Conservation (phyloP, 2,329 filamentous ascomycete genomes). For the Fusarium proliferatum region DNA sequence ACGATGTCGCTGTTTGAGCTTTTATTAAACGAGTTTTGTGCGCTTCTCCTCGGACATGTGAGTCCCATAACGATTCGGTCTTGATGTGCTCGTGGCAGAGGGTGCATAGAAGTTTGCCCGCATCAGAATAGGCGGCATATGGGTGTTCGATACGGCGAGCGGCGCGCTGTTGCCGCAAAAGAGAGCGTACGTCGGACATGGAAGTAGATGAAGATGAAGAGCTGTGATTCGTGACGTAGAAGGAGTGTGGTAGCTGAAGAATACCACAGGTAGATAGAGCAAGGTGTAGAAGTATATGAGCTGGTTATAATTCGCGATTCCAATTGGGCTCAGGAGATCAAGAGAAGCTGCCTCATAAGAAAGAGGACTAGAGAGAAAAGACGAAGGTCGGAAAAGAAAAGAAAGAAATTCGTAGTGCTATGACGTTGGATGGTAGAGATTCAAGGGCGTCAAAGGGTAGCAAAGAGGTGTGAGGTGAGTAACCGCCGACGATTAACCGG, state of each 20-base stretch:
- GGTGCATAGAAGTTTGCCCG: constrained; percentile 75
- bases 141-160: constrained; percentile 78
- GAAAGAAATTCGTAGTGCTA: constrained; percentile 19
- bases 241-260: background rate
- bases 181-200: constrained; percentile 84
- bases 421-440: constrained; percentile 24
- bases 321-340: background rate
- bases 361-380: background rate
- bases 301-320: background rate
- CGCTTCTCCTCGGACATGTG: constrained; percentile 63
- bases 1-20: constrained; percentile 31
- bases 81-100: constrained; percentile 74
- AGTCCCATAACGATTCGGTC: constrained; percentile 74
- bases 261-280: constrained; percentile 24
- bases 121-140: constrained; percentile 73
- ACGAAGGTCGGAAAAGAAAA: constrained; percentile 4
- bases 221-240: background rate
- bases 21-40: constrained; percentile 51
- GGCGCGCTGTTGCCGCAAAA: constrained; percentile 81
- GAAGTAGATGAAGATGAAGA: background rate
- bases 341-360: background rate
- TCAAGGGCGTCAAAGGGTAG: constrained; percentile 26
- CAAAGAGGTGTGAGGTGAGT: constrained; percentile 25
- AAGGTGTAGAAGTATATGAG: background rate
- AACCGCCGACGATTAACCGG: constrained; percentile 47